Evolutionary conservation across 768 basidiomycete species (phyloP).

Genomic region (Phylloporus sp.): DNA sequence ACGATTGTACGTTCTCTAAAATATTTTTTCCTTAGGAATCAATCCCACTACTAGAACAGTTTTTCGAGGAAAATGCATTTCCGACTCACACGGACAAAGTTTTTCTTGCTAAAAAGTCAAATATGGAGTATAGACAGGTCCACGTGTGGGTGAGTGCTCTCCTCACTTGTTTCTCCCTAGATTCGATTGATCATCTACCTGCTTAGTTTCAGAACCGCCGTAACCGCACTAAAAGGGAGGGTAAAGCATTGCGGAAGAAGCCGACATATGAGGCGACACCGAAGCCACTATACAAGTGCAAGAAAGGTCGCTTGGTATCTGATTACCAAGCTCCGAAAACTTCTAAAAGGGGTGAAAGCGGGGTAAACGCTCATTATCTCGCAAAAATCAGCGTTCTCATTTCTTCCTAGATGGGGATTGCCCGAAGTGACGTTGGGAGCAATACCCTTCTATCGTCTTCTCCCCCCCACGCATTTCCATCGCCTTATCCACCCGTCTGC

Average conservation of each 20-base stretch:
- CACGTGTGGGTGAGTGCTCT: no score
- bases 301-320: background rate
- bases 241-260: background rate
- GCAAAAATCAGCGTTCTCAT: background rate
- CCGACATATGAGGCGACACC: background rate
- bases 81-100: conserved; percentile 40
- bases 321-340: background rate
- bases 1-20: no score
- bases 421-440: background rate
- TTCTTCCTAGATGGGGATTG: background rate
- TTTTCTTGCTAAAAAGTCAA: conserved; percentile 39
- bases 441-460: background rate
- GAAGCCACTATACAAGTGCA: background rate
- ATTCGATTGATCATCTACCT: no score
- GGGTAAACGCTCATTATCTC: background rate
- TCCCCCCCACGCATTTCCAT: conserved; percentile 17
- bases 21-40: conserved; percentile 35
- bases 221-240: no score
- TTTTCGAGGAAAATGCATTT: conserved; percentile 46
- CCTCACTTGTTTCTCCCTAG: no score
- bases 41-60: conserved; percentile 43
- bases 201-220: no score
- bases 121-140: no score
- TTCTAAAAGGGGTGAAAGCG: accelerated
- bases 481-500: conserved; percentile 12